Evolutionary conservation across 306 rosid species (phyloP), one percentile per base, ranked within the genome.

Genomic region (Dalbergia cultrata): DNA sequence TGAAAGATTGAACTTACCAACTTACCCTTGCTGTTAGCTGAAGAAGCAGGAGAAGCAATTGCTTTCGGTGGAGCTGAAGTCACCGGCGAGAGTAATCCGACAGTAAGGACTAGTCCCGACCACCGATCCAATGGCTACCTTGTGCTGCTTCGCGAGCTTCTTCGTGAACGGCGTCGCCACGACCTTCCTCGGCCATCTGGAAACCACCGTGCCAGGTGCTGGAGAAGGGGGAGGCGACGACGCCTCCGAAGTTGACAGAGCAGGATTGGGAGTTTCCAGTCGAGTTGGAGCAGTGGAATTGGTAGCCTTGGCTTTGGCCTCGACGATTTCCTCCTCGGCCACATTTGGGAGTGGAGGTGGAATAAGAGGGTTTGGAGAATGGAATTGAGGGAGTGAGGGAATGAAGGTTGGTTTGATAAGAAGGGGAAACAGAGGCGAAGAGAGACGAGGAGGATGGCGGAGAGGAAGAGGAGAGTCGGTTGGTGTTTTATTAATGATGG

Each of bases 111-210:
- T 97, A 7, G 91, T 83, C 14, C 98, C 97, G 1, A 74, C 88
- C 10, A 94, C 82, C 7, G 95, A 84, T 60, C 67, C 88, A 72
- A 94, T 81, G 17, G 88, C 89, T 26, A 94, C 87, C 87, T 92
- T 91, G 86, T 94, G 91, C 71, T 92, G 98, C 84, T 92, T 94
- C 12, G 98, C 97, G 7, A 94, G 88, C 86, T 92, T 94, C 84
- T 88, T 94, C 6, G 98, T 97, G 16, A 65, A 86, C 1, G 98
- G 98, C n/a, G 98, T 94, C 3, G 93, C 98, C 53, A 92, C 94
- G n/a, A 62, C 70, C 94, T 91, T 94, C 67, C 82, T 63, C 4
- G 92, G 92, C 1, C 80, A 89, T 6, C 85, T 85, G 0, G 90
- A 64, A 22, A 67, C 85, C 34, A 76, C 60, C 76, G 73, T 70